Base-by-base conservation (phyloP, 352 stramenopile species). In the Globisporangium takayamanum region DNA sequence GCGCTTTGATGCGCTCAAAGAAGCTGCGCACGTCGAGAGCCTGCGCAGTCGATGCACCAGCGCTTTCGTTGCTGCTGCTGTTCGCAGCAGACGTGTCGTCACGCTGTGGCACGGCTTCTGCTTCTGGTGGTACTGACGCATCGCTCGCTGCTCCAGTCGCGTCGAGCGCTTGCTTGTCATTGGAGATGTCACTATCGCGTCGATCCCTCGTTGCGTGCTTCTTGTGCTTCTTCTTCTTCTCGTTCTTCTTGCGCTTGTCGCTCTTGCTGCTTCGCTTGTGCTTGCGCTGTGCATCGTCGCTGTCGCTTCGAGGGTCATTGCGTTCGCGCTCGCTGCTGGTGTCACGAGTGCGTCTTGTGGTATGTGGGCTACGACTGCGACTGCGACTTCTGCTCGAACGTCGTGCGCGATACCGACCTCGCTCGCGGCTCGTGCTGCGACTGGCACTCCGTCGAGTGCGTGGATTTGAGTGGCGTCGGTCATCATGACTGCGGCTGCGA, bases 1-100 rank as follows among this genome's bases (percentile, higher is more conserved):
- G 81, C 51, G 70, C 69, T 50, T 78, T 65, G 6, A 92, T 69
- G 53, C 73, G 75, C n/a, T 76, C 76, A 50, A 92, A 92, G 39
- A 89, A 92, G 55, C 60, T 81, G 50, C 60, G 72, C 11, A 68
- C 73, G 44, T 88, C 68, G 12, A 63, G 12, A 28, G 50, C 18
- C 46, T 62, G 41, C 18, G 46, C 6, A 37, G 0, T 48, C 16
- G 44, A 20, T 1, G 44, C n/a, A 22, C 1, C 10, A 25, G 44
- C n/a, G 44, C 44, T 48, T 12, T 45, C 39, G 39, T 45, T 18
- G 39, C 16, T 45, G 39, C 36, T 22, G 22, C 22, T 22, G 22
- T 36, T 36, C 5, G 30, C 41, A 46, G 16, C 41, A n/a, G 44
- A 7, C 3, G 14, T 15, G 15, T 48, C n/a, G 18, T 48, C 16